These are phyloP conservation scores for Tephrocybe rancida DNA, from an alignment of 768 basidiomycete genomes.

Conservation along the genomic window DNA sequence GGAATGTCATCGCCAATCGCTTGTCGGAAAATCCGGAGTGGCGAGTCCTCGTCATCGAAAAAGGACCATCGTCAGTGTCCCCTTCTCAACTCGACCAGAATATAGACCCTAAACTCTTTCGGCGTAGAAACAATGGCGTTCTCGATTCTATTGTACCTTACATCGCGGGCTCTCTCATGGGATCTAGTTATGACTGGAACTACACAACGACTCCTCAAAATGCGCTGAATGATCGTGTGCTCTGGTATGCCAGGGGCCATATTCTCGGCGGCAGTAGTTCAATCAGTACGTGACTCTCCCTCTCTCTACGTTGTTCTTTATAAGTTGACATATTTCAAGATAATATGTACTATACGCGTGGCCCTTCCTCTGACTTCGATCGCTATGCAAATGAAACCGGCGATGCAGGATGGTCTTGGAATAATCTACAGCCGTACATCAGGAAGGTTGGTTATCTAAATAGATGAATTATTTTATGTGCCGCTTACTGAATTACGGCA, in stretches of 20 bases:
- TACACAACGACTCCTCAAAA: constrained; percentile 27
- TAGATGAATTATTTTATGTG: too few relatives aligned
- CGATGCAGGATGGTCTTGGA: constrained; percentile 32
- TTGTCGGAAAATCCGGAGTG: constrained; percentile 11
- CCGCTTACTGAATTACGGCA: too few relatives aligned
- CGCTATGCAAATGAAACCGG: constrained; percentile 23
- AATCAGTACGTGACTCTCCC: constrained; percentile 16
- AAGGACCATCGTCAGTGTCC: constrained; percentile 12
- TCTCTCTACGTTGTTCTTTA: neutral
- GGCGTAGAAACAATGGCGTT: constrained; percentile 21
- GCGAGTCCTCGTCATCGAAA: constrained; percentile 16
- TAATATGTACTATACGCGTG: neutral
- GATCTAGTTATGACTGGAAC: constrained; percentile 29
- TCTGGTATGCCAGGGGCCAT: constrained; percentile 23
- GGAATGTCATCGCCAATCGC: constrained; percentile 16
- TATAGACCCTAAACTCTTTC: neutral
- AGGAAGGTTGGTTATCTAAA: neutral
- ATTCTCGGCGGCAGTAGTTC: constrained; percentile 35
- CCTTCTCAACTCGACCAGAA: neutral
- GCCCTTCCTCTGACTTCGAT: constrained; percentile 24
- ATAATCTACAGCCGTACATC: constrained; percentile 15
- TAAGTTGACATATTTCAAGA: neutral
- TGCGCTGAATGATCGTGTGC: constrained; percentile 18
- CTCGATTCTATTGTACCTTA: constrained; percentile 22
- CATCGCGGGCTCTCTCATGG: constrained; percentile 8